Evolutionary conservation across 768 basidiomycete species (phyloP), one percentile per base, ranked within the genome.

Genomic region (Kwoniella sp.): DNA sequence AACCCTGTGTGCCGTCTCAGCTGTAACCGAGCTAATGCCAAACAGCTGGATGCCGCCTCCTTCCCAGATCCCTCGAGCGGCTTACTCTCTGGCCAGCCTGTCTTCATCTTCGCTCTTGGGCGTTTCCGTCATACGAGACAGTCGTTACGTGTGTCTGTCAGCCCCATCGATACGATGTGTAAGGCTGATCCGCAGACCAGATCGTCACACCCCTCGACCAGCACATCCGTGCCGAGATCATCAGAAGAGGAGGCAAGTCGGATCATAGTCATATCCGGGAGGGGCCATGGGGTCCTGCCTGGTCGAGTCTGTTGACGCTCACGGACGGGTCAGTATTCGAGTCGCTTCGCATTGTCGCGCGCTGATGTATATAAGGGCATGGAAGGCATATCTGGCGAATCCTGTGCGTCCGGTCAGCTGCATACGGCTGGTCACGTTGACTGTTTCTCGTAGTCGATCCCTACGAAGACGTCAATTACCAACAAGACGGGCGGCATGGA

Each of bases 11-110:
- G 28, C 33, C 22, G 5, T 26, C 11, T 15, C 5, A 37, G 46
- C 22, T 38, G n/a, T 19, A 33, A 32, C 19, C 11, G 22, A 20
- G 7, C 20, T n/a, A 22, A 23, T 23, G 2, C 9, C 28, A 2
- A 27, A 27, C 39, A 66, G 64, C 48, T 66, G 64, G 64, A 12
- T 59, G 17, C 64, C 64, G 10, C 40, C 57, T 20, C 23, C 48
- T 2, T 20, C 40, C 6, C 27, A 43, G 22, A 32, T 66, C 7
- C 56, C 64, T 2, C 26, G 58, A 17, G 59, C 64, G 7, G 37
- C 57, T 15, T 66, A 62, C 44, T 66, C 60, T 6, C 53, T 66
- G 15, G 45, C 59, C 2, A 53, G 50, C 9, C 50, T 66, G 8
- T 40, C 60, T 14, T 33, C 48, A 2, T 48, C 48, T n/a, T 53